Evolutionary conservation across 2,329 filamentous ascomycete genomes (phyloP).

Genomic region (Hypoxylon sp.): DNA sequence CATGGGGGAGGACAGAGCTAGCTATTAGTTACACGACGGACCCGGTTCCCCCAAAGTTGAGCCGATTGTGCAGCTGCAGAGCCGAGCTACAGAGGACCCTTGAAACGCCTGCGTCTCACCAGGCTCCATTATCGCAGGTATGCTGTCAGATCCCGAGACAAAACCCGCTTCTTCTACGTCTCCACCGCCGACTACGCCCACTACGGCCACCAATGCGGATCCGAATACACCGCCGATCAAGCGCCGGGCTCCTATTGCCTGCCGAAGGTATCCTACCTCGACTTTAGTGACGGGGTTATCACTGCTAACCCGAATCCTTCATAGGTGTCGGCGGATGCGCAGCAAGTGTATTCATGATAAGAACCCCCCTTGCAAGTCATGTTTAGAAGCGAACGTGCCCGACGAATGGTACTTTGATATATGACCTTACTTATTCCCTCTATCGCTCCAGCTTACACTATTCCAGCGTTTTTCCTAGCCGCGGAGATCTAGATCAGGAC

Average conservation of each 20-base stretch:
- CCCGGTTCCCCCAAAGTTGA: constrained; percentile 25
- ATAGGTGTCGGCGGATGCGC: constrained; percentile 67
- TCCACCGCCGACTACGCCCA: constrained; percentile 46
- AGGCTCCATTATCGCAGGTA: constrained; percentile 40
- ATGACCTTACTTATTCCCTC: constrained; percentile 3
- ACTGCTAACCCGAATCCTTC: constrained; percentile 26
- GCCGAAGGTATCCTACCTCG: constrained; percentile 59
- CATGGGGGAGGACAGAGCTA: constrained; percentile 26
- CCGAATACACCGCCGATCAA: constrained; percentile 54
- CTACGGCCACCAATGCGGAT: constrained; percentile 22
- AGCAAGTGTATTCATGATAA: constrained; percentile 68
- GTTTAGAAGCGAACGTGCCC: constrained; percentile 62
- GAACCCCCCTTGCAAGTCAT: constrained; percentile 65
- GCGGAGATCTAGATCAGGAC: constrained; percentile 67
- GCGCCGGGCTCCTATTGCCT: constrained; percentile 65
- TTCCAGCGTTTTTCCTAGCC: constrained; percentile 63
- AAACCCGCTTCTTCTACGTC: constrained; percentile 41
- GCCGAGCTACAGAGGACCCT: constrained; percentile 28
- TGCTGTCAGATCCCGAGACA: constrained; percentile 37
- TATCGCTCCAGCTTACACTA: constrained; percentile 18
- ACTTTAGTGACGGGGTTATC: constrained; percentile 9
- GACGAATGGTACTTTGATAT: constrained; percentile 61
- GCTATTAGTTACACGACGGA: constrained; percentile 32
- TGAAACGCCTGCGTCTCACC: constrained; percentile 21
- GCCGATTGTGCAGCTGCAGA: constrained; percentile 40